Percentiles rank a stretch among this genome's conserved stretches.
Conservation (phyloP, 2,329 filamentous ascomycete genomes). For the Clonostachys rosea region DNA sequence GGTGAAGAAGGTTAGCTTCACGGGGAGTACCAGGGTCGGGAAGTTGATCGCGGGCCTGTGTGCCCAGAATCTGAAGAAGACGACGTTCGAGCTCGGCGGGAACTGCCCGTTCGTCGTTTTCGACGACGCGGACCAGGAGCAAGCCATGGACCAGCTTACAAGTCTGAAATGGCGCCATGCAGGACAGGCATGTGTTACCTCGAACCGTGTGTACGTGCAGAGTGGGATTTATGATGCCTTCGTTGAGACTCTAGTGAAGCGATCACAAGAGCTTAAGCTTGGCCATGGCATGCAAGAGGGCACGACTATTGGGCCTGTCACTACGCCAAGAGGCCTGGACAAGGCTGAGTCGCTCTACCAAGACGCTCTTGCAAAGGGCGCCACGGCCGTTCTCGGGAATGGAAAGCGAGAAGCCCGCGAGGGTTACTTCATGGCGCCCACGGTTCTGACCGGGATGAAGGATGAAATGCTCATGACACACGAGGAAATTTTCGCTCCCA, state of each 20-base stretch:
- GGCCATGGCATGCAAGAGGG: slow-evolving; percentile 55
- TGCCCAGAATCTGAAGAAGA: slow-evolving; percentile 46
- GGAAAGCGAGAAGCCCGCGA: slow-evolving; percentile 59
- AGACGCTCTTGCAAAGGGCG: slow-evolving; percentile 62
- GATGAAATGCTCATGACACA: slow-evolving; percentile 60
- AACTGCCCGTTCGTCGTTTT: slow-evolving; percentile 65
- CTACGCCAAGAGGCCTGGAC: slow-evolving; percentile 59
- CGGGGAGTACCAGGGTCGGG: slow-evolving; percentile 67
- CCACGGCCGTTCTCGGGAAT: slow-evolving; percentile 40
- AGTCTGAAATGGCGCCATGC: slow-evolving; percentile 43
- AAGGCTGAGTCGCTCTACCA: slow-evolving; percentile 50
- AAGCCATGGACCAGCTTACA: slow-evolving; percentile 48
- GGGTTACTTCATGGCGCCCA: slow-evolving; percentile 64
- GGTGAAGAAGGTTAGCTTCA: slow-evolving; percentile 73
- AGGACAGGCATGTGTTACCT: slow-evolving; percentile 52
- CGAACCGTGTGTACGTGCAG: slow-evolving; percentile 49
- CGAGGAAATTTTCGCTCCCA: slow-evolving; percentile 70
- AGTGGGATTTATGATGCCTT: slow-evolving; percentile 11
- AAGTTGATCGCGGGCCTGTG: slow-evolving; percentile 55
- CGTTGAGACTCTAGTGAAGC: background rate
- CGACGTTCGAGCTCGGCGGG: slow-evolving; percentile 64
- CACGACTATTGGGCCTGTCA: slow-evolving; percentile 56
- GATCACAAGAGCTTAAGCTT: background rate
- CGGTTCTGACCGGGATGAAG: slow-evolving; percentile 63
- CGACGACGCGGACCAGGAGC: slow-evolving; percentile 59